These are phyloP conservation scores for Trichomonas tenax DNA, from an alignment of 208 protist genomes.

Conservation along the genomic window DNA sequence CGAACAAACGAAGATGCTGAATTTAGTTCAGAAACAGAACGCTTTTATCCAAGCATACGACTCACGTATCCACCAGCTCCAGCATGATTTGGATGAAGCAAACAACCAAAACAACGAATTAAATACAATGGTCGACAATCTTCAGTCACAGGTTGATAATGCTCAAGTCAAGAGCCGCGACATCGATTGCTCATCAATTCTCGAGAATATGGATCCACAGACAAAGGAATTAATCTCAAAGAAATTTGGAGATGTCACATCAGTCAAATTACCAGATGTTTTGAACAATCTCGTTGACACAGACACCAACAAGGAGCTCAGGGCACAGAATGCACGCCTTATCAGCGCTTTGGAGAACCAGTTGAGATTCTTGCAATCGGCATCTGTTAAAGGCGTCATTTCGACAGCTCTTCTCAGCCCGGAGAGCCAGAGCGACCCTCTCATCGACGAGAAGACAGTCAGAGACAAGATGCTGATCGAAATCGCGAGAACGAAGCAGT, in stretches of 20 bases:
- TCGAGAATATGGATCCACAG: not conserved
- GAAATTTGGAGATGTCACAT: not conserved
- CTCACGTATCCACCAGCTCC: not conserved
- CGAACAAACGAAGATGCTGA: not conserved
- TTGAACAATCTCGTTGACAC: not conserved
- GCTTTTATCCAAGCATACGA: not conserved
- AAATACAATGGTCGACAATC: not conserved
- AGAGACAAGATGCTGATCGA: not conserved
- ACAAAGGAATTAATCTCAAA: not conserved
- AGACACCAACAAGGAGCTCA: not conserved
- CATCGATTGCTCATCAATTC: not conserved
- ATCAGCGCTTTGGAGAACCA: not conserved
- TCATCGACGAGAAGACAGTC: not conserved
- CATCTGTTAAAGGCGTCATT: not conserved
- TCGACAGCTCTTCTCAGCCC: not conserved
- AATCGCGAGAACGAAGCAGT: not conserved
- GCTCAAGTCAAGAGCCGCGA: not conserved
- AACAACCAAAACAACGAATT: not conserved
- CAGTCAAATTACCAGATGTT: not conserved
- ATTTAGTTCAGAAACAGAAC: not conserved
- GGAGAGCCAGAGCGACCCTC: not conserved
- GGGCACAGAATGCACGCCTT: not conserved
- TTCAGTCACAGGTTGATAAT: not conserved
- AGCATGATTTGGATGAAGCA: not conserved
- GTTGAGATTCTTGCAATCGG: not conserved